phyloP scores from a whole-genome alignment of 805 yeast genomes.

The Kodamaea fukazawae region DNA sequence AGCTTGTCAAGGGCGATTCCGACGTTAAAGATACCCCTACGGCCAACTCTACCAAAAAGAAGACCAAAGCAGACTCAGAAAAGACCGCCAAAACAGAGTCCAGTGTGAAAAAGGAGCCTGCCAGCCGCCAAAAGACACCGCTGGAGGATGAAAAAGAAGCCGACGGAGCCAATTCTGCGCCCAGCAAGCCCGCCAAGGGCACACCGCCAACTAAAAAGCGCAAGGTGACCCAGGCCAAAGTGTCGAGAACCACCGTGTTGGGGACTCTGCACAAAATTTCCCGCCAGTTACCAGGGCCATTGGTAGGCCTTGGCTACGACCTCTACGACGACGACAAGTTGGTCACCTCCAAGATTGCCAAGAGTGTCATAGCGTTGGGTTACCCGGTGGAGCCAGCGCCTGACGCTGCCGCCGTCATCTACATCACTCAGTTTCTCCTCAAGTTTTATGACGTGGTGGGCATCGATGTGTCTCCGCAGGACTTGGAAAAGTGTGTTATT shows the following conservation, averaged over 20 bases:
- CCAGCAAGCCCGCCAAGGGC: background rate
- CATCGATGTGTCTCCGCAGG: slow-evolving; percentile 34
- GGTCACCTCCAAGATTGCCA: slow-evolving; percentile 9
- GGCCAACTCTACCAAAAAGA: too few species aligned
- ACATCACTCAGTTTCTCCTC: slow-evolving; percentile 29
- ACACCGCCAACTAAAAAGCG: slow-evolving; percentile 5
- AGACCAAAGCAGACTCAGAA: slow-evolving; percentile 6
- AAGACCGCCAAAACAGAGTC: too few species aligned
- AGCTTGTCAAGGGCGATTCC: slow-evolving; percentile 1
- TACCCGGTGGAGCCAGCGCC: slow-evolving; percentile 24
- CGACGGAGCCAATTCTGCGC: too few species aligned
- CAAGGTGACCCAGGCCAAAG: slow-evolving; percentile 9
- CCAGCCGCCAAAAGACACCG: too few species aligned
- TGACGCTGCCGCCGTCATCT: slow-evolving; percentile 33
- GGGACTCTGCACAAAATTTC: slow-evolving; percentile 27
- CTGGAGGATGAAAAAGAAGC: too few species aligned
- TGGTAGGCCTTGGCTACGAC: slow-evolving; percentile 33
- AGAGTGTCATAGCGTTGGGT: slow-evolving; percentile 32
- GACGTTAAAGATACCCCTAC: background rate
- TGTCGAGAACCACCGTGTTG: slow-evolving; percentile 29
- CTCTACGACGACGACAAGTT: slow-evolving; percentile 38
- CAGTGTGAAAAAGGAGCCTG: background rate
- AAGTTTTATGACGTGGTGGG: slow-evolving; percentile 29
- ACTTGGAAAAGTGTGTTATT: slow-evolving; percentile 23
- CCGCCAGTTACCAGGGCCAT: slow-evolving; percentile 40